Conservation (phyloP, 177 flowering plant species). For the Telopea speciosissima region DNA sequence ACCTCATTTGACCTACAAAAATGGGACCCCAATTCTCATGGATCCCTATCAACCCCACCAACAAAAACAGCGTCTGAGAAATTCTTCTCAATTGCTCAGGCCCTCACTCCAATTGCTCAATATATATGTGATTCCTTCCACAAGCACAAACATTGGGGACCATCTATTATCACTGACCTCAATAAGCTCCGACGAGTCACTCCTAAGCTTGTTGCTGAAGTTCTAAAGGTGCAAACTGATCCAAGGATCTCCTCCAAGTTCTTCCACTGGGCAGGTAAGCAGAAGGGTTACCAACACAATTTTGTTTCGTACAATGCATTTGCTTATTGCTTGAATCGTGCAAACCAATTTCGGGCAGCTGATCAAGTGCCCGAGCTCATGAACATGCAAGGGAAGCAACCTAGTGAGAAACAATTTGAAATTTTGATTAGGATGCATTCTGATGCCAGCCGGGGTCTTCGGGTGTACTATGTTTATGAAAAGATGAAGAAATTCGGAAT, state of each 20-base stretch:
- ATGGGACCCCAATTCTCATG: constrained; percentile 62
- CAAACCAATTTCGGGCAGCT: constrained; percentile 56
- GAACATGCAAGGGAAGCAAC: constrained; percentile 77
- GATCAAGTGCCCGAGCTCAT: constrained; percentile 90
- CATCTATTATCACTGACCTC: constrained; percentile 51
- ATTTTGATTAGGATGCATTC: constrained; percentile 84
- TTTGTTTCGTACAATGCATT: constrained; percentile 77
- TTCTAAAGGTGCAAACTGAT: constrained; percentile 57
- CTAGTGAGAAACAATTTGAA: constrained; percentile 86
- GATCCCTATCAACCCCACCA: constrained; percentile 17
- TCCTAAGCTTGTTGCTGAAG: constrained; percentile 71
- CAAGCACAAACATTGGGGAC: constrained; percentile 64
- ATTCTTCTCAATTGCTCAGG: constrained; percentile 36
- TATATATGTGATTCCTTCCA: constrained; percentile 81
- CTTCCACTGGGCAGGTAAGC: constrained; percentile 94
- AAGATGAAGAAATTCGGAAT: constrained; percentile 85
- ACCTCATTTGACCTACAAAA: constrained; percentile 41
- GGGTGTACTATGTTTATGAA: constrained; percentile 72
- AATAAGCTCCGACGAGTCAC: constrained; percentile 77
- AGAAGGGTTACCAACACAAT: constrained; percentile 76
- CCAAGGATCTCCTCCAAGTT: constrained; percentile 63
- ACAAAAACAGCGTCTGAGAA: constrained; percentile 29
- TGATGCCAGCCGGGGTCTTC: constrained; percentile 70
- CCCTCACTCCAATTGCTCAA: constrained; percentile 81
- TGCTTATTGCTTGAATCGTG: constrained; percentile 74